Evolutionary conservation across 768 basidiomycete species (phyloP), one percentile per base, ranked within the genome.

Genomic region (Calvatia gigantea): DNA sequence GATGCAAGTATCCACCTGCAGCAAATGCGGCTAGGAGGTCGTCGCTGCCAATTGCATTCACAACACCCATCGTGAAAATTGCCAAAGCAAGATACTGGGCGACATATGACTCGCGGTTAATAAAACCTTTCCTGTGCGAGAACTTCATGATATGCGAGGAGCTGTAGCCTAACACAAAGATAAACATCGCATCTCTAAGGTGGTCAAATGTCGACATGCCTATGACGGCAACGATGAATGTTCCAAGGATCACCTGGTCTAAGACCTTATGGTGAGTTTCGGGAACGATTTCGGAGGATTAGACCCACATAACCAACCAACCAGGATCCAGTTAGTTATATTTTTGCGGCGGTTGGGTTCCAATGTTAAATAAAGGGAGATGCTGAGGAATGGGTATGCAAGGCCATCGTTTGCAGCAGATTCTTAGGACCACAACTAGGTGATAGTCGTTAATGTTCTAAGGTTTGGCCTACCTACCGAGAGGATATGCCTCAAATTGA

Each of bases 371-470:
- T 96, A 98, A 8, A 98, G 77, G 2, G 95, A 84, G 50, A 98
- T 78, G 25, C 83, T 81, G 53, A 98, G 75, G 68, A 98, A 98
- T 0, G 94, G 94, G 68, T 95, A 97, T 1, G 95, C 94, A 12
- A 98, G 79, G 1, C 97, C 97, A 62, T 98, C 97, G 69, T 99
- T 99, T 6, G 91, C 87, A 0, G 95, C 97, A 4, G 90, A 91
- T 70, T 98, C 96, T 56, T 2, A 1, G 19, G 19, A 49, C 9
- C n/a, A 12, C 35, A 17, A 7, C 15, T 15, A 35, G 38, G 6
- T 31, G 23, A 33, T 11, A 17, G 15, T 29, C 12, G 2, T 21
- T 23, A 19, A 49, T n/a, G 19, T 9, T 9, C 29, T 6, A 4
- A 15, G 25, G 6, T n/a, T 32, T 17, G 28, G 7, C 46, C 19